Evolutionary conservation across 2,329 filamentous ascomycete genomes (phyloP).

Genomic region (Trichophyton equinum): DNA sequence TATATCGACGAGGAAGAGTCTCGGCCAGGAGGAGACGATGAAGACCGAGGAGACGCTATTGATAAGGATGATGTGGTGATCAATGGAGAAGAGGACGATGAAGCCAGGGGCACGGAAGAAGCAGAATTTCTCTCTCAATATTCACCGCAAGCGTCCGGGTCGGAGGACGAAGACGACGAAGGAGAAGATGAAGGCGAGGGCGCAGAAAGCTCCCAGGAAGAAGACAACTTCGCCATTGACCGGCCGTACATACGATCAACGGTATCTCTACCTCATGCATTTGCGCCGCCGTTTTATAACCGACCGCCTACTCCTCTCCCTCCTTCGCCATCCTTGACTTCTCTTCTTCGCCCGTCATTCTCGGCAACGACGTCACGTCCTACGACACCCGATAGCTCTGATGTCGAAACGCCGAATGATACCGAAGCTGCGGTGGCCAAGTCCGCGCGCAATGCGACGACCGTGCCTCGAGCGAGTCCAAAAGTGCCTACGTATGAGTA

Average conservation of each 20-base stretch:
- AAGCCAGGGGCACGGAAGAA: slow-evolving; percentile 20
- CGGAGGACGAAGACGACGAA: slow-evolving; percentile 10
- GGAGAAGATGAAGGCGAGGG: slow-evolving; percentile 12
- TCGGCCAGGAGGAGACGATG: slow-evolving; percentile 10
- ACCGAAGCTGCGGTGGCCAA: slow-evolving; percentile 49
- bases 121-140: slow-evolving; percentile 37
- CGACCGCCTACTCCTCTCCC: slow-evolving; percentile 89
- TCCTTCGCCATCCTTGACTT: slow-evolving; percentile 83
- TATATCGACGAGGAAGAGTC: not conserved
- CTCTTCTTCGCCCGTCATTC: slow-evolving; percentile 63
- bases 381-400: slow-evolving; percentile 82
- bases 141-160: slow-evolving; percentile 3
- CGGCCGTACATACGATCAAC: slow-evolving; percentile 31
- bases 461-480: slow-evolving; percentile 70
- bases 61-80: slow-evolving; percentile 1
- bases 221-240: slow-evolving; percentile 22
- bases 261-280: slow-evolving; percentile 36
- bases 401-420: slow-evolving; percentile 58
- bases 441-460: slow-evolving; percentile 47
- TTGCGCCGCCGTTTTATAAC: slow-evolving; percentile 87
- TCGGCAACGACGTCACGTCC: slow-evolving; percentile 63
- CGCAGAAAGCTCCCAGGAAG: slow-evolving; percentile 16
- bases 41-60: slow-evolving; percentile 20
- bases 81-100: slow-evolving; percentile 18
- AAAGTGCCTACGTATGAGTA: slow-evolving; percentile 99